Percentiles rank a stretch among this genome's conserved stretches.
Conservation (phyloP, 148 eudicot species). For the Rhododendron ovatum region DNA sequence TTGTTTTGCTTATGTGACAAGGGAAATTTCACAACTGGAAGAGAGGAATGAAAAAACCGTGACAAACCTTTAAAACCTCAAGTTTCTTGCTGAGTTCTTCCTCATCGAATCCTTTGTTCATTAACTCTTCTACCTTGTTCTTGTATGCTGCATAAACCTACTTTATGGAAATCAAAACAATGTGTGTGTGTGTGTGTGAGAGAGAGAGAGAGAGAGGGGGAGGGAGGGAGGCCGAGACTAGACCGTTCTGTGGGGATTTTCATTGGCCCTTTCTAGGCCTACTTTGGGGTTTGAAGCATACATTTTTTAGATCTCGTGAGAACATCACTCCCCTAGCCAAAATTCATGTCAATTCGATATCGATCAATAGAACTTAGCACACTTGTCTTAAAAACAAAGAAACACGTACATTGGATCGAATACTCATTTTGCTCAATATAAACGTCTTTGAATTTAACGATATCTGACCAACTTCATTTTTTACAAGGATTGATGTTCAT, state of each 20-base stretch:
- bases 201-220: not conserved
- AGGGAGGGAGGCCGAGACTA: not conserved
- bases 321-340: not conserved
- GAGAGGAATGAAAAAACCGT: not conserved
- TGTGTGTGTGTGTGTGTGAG: too few species aligned
- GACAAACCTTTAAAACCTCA: constrained; percentile 55
- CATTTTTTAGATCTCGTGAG: not conserved
- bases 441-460: not conserved
- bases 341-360: not conserved
- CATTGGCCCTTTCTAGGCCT: not conserved
- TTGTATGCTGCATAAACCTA: constrained; percentile 58
- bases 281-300: not conserved
- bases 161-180: not conserved
- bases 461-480: not conserved
- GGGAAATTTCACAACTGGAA: not conserved
- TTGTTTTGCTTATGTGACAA: not conserved
- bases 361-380: not conserved
- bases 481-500: not conserved
- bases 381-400: not conserved
- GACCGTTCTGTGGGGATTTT: not conserved
- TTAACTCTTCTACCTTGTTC: constrained; percentile 48
- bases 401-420: not conserved
- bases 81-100: constrained; percentile 48
- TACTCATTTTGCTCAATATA: not conserved
- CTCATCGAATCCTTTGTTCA: constrained; percentile 49